phyloP scores from a whole-genome alignment of 1,139 yeast species.

The Magnusiomyces starmeri region DNA sequence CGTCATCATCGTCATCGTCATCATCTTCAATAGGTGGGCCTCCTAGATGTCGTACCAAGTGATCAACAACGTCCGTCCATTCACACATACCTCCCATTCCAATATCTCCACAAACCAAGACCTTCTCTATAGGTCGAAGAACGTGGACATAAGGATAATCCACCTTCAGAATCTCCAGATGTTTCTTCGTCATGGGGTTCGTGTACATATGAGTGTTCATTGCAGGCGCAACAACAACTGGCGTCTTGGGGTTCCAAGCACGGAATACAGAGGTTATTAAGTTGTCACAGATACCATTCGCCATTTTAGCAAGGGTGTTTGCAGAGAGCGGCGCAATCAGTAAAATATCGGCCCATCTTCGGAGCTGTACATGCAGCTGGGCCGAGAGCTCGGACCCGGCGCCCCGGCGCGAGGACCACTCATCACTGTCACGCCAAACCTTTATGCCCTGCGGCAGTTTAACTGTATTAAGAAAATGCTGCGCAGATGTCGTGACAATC shows the following conservation, averaged over 20 bases:
- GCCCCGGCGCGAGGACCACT: slow-evolving; percentile 52
- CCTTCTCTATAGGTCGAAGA: slow-evolving; percentile 87
- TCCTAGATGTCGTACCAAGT: slow-evolving; percentile 46
- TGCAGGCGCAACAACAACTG: slow-evolving; percentile 89
- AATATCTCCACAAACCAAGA: slow-evolving; percentile 88
- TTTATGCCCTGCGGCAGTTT: slow-evolving; percentile 77
- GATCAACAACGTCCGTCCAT: slow-evolving; percentile 88
- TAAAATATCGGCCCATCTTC: slow-evolving; percentile 94
- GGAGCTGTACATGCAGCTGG: slow-evolving; percentile 67
- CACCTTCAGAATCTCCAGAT: slow-evolving; percentile 52
- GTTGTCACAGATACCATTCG: slow-evolving; percentile 89
- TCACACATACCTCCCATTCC: slow-evolving; percentile 99
- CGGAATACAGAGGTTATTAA: slow-evolving; percentile 72
- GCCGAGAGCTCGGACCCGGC: slow-evolving; percentile 54
- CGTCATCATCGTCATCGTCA: slow-evolving; percentile 35
- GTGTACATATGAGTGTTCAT: slow-evolving; percentile 97
- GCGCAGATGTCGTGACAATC: slow-evolving; percentile 76
- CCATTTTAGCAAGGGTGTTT: slow-evolving; percentile 81
- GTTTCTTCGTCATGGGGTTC: slow-evolving; percentile 86
- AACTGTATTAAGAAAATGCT: slow-evolving; percentile 69
- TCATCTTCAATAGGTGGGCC: slow-evolving; percentile 33
- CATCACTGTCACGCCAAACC: slow-evolving; percentile 91
- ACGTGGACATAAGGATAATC: slow-evolving; percentile 71
- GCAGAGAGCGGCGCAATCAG: slow-evolving; percentile 92
- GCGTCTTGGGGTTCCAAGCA: slow-evolving; percentile 86